Evolutionary conservation across 2,329 filamentous ascomycete species (phyloP).

Genomic region (Fusarium heterosporum): DNA sequence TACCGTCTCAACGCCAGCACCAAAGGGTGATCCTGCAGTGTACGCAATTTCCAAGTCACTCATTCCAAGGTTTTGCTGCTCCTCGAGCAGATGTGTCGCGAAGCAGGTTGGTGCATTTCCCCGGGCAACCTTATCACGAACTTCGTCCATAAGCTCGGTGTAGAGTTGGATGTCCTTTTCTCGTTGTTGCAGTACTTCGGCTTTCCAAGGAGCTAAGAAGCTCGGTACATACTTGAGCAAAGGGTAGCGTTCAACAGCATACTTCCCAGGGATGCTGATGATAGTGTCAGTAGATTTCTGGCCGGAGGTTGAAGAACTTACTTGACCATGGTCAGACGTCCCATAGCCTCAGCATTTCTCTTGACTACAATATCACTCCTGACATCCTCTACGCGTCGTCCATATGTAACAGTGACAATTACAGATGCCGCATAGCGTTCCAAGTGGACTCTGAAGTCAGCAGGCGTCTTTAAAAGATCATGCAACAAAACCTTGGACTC

Average conservation of each 20-base stretch:
- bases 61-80: slow-evolving; percentile 56
- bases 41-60: slow-evolving; percentile 58
- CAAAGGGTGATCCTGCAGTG: slow-evolving; percentile 59
- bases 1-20: slow-evolving; percentile 58
- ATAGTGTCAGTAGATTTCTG: fast-evolving
- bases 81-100: slow-evolving; percentile 56
- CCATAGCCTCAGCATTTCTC: slow-evolving; percentile 57
- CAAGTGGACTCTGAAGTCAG: slow-evolving; percentile 42
- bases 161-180: slow-evolving; percentile 55
- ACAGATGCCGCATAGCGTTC: slow-evolving; percentile 54
- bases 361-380: slow-evolving; percentile 53
- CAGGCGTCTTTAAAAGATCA: slow-evolving; percentile 51
- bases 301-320: slow-evolving; percentile 32
- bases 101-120: slow-evolving; percentile 56
- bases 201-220: slow-evolving; percentile 56
- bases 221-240: slow-evolving; percentile 54
- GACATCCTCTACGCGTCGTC: slow-evolving; percentile 48
- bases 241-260: slow-evolving; percentile 56
- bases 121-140: slow-evolving; percentile 49
- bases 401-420: slow-evolving; percentile 58
- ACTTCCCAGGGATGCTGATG: slow-evolving; percentile 46
- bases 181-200: slow-evolving; percentile 52
- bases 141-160: slow-evolving; percentile 55
- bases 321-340: slow-evolving; percentile 58
- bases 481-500: slow-evolving; percentile 56